Conservation (phyloP, 1,284 basidiomycete genomes). For the Microbotryomycetes sp. region DNA sequence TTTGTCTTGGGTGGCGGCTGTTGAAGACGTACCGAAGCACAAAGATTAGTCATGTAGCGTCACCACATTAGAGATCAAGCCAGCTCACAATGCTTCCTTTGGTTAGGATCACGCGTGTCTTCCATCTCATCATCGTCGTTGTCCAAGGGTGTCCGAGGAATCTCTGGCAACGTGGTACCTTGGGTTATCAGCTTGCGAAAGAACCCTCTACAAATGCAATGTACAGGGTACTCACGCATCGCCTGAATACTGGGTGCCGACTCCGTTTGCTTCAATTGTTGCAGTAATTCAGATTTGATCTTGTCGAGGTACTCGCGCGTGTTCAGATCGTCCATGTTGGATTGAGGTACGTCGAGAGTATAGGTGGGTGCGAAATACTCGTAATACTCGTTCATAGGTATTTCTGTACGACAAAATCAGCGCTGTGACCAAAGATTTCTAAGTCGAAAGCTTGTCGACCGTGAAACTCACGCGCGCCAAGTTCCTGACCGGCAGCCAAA, state of each 20-base stretch:
- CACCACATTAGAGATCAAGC: background rate
- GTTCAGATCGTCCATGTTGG: constrained; percentile 95
- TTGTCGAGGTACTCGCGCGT: constrained; percentile 87
- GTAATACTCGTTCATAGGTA: constrained; percentile 96
- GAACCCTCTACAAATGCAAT: background rate
- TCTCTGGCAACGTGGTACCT: constrained; percentile 51
- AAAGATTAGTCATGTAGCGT: constrained; percentile 12
- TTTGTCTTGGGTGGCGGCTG: constrained; percentile 56
- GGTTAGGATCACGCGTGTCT: constrained; percentile 47
- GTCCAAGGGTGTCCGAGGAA: constrained; percentile 63
- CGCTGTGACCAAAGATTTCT: background rate
- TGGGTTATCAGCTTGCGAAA: background rate
- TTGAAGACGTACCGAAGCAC: no score
- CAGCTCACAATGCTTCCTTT: constrained; percentile 16
- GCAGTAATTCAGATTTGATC: constrained; percentile 84
- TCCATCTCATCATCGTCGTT: constrained; percentile 75
- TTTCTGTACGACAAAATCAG: constrained; percentile 51
- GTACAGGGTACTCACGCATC: constrained; percentile 53
- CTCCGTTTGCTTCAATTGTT: constrained; percentile 74
- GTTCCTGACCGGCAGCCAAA: constrained; percentile 87
- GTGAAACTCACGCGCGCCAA: constrained; percentile 62
- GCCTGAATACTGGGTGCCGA: constrained; percentile 87
- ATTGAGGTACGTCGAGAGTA: constrained; percentile 89
- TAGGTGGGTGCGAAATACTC: constrained; percentile 99
- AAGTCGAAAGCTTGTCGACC: background rate